These are phyloP conservation scores for Hemisphaericaspora subhashii DNA, from an alignment of 1,139 yeast species.

Conservation along the genomic window DNA sequence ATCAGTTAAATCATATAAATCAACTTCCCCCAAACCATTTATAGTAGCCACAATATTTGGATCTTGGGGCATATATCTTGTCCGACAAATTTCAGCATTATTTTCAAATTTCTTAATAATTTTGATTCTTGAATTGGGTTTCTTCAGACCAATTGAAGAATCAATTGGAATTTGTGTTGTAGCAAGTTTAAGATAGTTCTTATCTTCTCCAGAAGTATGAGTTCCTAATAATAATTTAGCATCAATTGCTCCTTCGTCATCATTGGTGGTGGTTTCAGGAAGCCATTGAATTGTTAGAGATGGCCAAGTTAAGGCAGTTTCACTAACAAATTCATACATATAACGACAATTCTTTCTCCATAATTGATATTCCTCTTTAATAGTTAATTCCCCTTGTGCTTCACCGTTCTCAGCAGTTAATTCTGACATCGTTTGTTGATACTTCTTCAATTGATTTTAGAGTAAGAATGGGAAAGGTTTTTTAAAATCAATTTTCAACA, in stretches of 20 bases:
- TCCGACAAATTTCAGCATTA: conserved; percentile 71
- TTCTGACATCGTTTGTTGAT: conserved; percentile 8
- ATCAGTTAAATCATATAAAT: conserved; percentile 55
- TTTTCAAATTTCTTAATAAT: conserved; percentile 58
- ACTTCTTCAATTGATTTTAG: too few species aligned
- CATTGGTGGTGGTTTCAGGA: conserved; percentile 41
- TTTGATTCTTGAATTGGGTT: conserved; percentile 52
- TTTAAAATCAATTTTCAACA: neutral
- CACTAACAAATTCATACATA: conserved; percentile 80
- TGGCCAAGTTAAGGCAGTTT: conserved; percentile 80
- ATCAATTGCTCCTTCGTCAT: conserved; percentile 43
- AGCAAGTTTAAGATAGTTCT: conserved; percentile 76
- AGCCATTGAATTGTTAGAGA: conserved; percentile 77
- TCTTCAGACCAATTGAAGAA: conserved; percentile 19
- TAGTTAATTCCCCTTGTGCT: conserved; percentile 38
- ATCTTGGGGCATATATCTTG: conserved; percentile 78
- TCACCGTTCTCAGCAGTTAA: conserved; percentile 17
- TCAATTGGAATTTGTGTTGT: conserved; percentile 62
- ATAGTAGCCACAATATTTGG: conserved; percentile 71
- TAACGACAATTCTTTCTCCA: conserved; percentile 80
- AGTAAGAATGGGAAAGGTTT: too few species aligned
- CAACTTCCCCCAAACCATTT: conserved; percentile 72
- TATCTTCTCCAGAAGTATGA: conserved; percentile 79
- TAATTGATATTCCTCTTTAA: conserved; percentile 69
- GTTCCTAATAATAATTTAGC: conserved; percentile 71